Base-by-base conservation (phyloP, 1,284 basidiomycete species). In the Melampsora americana region DNA sequence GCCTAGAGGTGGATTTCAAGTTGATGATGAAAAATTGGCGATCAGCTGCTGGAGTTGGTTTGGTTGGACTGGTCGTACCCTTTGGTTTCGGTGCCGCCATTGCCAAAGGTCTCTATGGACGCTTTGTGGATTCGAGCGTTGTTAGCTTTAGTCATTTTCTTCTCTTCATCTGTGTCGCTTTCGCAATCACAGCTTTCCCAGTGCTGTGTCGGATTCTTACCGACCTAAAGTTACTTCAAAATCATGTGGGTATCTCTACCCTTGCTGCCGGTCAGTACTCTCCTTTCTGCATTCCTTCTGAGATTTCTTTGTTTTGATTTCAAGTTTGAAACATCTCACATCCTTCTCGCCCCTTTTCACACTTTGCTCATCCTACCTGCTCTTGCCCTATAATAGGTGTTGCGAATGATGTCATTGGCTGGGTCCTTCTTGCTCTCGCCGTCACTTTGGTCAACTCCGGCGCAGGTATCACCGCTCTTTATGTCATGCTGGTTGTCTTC, bases 131-230 rank as follows among this genome's bases (percentile, higher is more conserved):
- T 79, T 80, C 83, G 0, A 77, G 80, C 32, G 84, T 83, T 61
- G 87, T 90, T 75, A 84, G 88, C 60, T 88, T 92, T 82, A 90
- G 92, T 0, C 87, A 96, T 82, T 98, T 98, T 83, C 88, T 98
- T 86, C 89, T 99, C 59, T 98, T 97, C 83, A 89, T 92, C 56
- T 92, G 93, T 66, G 92, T 95, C 20, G 84, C 73, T 20, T 75
- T 90, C 84, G 90, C 90, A 2, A 97, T 97, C 83, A 97, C 94
- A 0, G 83, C 83, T 28, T 84, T 85, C 69, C 84, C 87, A 0
- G 95, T 99, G 4, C 87, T 98, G 4, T 97, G 95, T 82, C 90
- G 95, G 66, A 92, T 93, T 79, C 85, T 93, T 66, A 90, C 90
- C 18, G 85, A 86, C 73, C 85, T 85, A 59, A 86, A 87, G 83